Conservation (phyloP, 768 basidiomycete genomes). For the Tephrocybe sp. region DNA sequence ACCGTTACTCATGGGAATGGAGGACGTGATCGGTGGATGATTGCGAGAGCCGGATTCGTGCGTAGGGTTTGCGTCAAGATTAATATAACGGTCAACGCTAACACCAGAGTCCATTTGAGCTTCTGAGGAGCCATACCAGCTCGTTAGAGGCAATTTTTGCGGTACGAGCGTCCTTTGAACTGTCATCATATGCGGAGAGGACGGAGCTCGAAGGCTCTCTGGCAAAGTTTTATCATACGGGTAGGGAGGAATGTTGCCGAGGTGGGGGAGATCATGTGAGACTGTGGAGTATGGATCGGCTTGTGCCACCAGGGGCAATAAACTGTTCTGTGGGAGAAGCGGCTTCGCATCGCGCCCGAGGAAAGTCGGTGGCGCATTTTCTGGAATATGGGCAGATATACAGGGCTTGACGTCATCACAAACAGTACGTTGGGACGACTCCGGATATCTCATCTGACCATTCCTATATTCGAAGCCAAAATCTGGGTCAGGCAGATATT, state of each 20-base stretch:
- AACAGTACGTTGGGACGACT: conserved; percentile 22
- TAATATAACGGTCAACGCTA: neutral
- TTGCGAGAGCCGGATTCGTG: neutral
- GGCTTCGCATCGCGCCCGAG: neutral
- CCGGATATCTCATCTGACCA: conserved; percentile 15
- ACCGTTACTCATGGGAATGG: conserved; percentile 40
- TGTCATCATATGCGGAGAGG: neutral
- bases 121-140: neutral
- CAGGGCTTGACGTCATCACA: conserved; percentile 3
- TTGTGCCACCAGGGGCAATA: neutral
- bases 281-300: neutral
- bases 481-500: neutral
- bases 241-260: neutral
- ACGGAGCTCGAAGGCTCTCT: neutral
- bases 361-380: neutral
- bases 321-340: neutral
- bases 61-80: neutral
- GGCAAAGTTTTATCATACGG: neutral
- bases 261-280: neutral
- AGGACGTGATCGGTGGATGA: conserved; percentile 19
- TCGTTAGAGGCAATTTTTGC: conserved; percentile 5
- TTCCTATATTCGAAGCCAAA: neutral
- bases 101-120: neutral
- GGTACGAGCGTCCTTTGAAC: neutral
- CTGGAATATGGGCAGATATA: neutral